A percentile compares a stretch with the other conserved stretches of the same genome.
Evolutionary conservation across 495 filamentous ascomycete genomes (phyloP).

Genomic region (Penicillium fimorum): DNA sequence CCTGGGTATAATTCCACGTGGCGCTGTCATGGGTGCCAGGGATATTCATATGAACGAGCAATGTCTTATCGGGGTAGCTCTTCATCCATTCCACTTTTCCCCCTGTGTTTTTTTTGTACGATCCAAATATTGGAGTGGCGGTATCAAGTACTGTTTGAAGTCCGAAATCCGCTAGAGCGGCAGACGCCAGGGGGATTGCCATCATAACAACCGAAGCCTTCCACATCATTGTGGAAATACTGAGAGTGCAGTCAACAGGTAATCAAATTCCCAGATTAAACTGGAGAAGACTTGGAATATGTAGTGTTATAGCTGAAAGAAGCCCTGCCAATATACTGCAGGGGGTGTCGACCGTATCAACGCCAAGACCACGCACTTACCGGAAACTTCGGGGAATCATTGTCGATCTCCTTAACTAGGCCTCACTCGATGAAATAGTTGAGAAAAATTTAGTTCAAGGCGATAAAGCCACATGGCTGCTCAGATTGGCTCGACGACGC

Average conservation of each 20-base stretch:
- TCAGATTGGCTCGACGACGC: not conserved
- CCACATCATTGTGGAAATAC: not conserved
- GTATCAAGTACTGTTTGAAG: slow-evolving; percentile 43
- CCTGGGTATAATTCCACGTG: slow-evolving; percentile 54
- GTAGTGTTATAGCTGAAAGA: not conserved
- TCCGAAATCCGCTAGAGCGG: slow-evolving; percentile 33
- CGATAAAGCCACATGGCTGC: slow-evolving; percentile 1
- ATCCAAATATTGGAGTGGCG: slow-evolving; percentile 43
- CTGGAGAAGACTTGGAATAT: not conserved
- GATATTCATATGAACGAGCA: slow-evolving; percentile 49
- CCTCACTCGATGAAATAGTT: not conserved
- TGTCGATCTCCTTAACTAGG: no score
- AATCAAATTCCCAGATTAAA: not conserved
- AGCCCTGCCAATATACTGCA: not conserved
- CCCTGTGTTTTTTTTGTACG: slow-evolving; percentile 24
- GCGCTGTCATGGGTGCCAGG: slow-evolving; percentile 55
- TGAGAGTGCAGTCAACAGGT: not conserved
- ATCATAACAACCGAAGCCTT: not conserved
- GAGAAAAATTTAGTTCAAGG: not conserved
- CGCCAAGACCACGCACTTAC: not conserved
- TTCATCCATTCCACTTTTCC: slow-evolving; percentile 49
- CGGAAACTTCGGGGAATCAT: not conserved
- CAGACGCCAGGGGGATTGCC: slow-evolving; percentile 3
- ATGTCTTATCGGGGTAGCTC: slow-evolving; percentile 37
- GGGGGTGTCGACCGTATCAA: no score